Conservation (phyloP, 2,329 filamentous ascomycete species). For the Neonectria punicea region DNA sequence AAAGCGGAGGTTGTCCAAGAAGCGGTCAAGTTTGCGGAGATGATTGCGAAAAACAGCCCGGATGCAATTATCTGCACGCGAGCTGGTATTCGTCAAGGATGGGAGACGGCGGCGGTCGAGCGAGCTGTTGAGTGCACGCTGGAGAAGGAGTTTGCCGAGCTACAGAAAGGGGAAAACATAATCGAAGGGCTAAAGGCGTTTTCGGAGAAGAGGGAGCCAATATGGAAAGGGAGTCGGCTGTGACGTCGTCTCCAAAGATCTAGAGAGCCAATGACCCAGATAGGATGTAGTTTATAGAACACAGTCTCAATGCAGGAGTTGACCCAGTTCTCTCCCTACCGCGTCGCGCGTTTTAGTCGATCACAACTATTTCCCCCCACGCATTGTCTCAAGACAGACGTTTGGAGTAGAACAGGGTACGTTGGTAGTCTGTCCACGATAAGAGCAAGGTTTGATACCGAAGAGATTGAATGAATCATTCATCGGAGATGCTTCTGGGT, state of each 20-base stretch:
- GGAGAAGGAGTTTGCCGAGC: slow-evolving; percentile 60
- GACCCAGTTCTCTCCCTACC: neutral
- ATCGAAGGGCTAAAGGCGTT: slow-evolving; percentile 76
- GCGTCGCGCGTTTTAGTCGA: too few species aligned
- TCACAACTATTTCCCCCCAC: too few species aligned
- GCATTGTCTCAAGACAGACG: too few species aligned
- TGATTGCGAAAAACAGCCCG: slow-evolving; percentile 72
- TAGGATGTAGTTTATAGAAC: neutral
- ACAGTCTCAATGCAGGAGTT: neutral
- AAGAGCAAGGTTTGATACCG: neutral
- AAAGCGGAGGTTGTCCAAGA: slow-evolving; percentile 56
- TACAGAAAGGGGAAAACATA: slow-evolving; percentile 74
- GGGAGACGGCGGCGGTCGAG: slow-evolving; percentile 73
- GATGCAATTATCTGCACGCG: slow-evolving; percentile 76
- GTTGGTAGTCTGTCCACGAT: too few species aligned
- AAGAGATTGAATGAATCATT: neutral
- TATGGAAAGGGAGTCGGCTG: slow-evolving; percentile 64
- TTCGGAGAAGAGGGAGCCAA: slow-evolving; percentile 74
- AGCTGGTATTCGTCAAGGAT: slow-evolving; percentile 74
- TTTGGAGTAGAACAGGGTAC: too few species aligned
- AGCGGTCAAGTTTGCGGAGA: slow-evolving; percentile 68
- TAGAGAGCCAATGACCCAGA: neutral
- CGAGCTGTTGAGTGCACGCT: slow-evolving; percentile 57
- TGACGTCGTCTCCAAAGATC: neutral
- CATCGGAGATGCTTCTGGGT: neutral